Percentiles rank a stretch among this genome's conserved stretches.
Conservation (phyloP, 2,329 filamentous ascomycete genomes). For the Botrytis elliptica region DNA sequence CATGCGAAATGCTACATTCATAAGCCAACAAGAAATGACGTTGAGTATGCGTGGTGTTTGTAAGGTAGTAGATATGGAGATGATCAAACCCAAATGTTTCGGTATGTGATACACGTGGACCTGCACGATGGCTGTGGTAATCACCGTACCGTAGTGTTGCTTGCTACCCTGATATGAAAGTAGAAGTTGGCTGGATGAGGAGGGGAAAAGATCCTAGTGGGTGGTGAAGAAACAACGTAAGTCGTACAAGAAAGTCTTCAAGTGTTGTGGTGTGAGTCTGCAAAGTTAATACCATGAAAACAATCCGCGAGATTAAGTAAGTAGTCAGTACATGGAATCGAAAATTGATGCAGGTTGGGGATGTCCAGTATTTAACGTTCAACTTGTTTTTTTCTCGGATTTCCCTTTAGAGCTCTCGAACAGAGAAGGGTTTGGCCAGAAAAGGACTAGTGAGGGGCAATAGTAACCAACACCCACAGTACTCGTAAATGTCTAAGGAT, state of each 20-base stretch:
- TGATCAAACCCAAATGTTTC: neutral
- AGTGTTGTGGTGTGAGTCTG: neutral
- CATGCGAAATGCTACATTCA: constrained; percentile 11
- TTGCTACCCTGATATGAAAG: neutral
- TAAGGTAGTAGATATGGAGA: constrained; percentile 6
- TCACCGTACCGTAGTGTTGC: neutral
- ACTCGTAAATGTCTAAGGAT: neutral
- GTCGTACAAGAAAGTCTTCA: neutral
- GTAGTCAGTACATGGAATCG: neutral
- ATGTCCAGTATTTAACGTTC: neutral
- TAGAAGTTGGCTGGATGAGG: neutral
- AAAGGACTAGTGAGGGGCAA: constrained; percentile 27
- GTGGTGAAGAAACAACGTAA: neutral
- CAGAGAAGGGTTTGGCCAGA: constrained; percentile 10
- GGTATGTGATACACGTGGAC: constrained; percentile 18
- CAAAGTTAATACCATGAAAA: neutral
- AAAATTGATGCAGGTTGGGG: neutral
- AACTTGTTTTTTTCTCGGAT: constrained; percentile 2
- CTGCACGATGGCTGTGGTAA: constrained; percentile 11
- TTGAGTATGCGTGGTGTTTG: neutral
- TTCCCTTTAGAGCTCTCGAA: neutral
- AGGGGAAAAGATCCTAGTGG: neutral
- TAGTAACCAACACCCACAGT: neutral
- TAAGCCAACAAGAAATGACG: constrained; percentile 10
- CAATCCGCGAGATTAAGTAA: neutral